phyloP scores from a whole-genome alignment of 1,284 basidiomycete genomes.

The Boletus hoseneyae region DNA sequence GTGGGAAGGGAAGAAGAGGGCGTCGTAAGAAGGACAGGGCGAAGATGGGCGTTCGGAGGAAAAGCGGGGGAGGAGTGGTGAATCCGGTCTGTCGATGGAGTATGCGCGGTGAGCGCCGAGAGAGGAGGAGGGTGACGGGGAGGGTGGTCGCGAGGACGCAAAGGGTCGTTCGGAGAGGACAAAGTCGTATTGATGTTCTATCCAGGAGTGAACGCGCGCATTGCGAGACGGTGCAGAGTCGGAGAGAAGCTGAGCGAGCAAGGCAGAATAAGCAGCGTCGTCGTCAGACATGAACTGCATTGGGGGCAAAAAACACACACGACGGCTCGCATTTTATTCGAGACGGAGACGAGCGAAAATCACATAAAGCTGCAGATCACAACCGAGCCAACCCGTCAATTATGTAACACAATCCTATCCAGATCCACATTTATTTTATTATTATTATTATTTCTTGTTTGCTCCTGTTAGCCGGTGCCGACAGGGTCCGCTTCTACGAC shows the following conservation, averaged over 20 bases:
- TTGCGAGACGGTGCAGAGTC: constrained; percentile 25
- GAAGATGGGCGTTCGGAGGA: constrained; percentile 25
- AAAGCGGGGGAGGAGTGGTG: constrained; percentile 28
- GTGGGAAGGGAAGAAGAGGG: constrained; percentile 28
- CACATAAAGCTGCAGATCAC: not conserved
- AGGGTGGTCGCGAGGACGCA: constrained; percentile 21
- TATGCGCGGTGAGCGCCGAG: constrained; percentile 25
- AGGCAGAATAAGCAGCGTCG: constrained; percentile 27
- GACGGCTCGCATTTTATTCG: not conserved
- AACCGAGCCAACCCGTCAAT: too few relatives aligned
- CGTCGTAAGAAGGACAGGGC: constrained; percentile 31
- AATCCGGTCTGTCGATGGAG: constrained; percentile 30
- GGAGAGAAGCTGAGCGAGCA: constrained; percentile 28
- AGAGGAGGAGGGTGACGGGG: constrained; percentile 32
- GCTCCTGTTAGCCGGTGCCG: too few relatives aligned
- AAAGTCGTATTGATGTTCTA: constrained; percentile 35
- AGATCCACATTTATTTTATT: too few relatives aligned
- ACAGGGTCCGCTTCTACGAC: too few relatives aligned
- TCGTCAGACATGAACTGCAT: constrained; percentile 30
- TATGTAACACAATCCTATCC: too few relatives aligned
- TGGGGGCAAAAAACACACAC: not conserved
- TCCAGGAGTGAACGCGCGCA: constrained; percentile 33
- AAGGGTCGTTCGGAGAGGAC: constrained; percentile 25
- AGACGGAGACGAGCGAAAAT: not conserved
- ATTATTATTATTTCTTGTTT: too few relatives aligned